A percentile compares a stretch with the other conserved stretches of the same genome.
These are phyloP conservation scores for Schizonepeta tenuifolia DNA, from an alignment of 257 asterid genomes.

Conservation along the genomic window DNA sequence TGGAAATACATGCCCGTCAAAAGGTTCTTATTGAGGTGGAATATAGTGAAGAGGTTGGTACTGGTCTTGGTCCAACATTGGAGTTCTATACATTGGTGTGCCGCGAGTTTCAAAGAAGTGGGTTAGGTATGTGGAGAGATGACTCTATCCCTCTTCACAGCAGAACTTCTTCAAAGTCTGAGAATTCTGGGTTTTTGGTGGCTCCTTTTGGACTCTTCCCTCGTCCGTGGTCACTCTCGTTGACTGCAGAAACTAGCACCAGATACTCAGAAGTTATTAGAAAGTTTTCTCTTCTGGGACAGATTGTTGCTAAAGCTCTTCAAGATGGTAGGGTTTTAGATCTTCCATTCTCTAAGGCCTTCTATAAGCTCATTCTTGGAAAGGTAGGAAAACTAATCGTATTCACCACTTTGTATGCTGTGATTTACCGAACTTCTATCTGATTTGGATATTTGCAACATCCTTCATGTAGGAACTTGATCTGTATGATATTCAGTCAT, in stretches of 20 bases:
- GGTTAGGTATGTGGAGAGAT: constrained; percentile 92
- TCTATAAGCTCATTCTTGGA: constrained; percentile 82
- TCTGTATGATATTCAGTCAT: constrained; percentile 70
- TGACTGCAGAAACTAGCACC: constrained; percentile 38
- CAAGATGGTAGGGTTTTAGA: constrained; percentile 93
- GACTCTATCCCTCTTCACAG: constrained; percentile 46
- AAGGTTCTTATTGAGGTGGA: constrained; percentile 84
- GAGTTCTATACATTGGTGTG: constrained; percentile 91
- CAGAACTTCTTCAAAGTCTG: constrained; percentile 37
- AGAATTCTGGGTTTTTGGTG: constrained; percentile 45
- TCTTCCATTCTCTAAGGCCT: constrained; percentile 85
- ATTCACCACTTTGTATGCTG: constrained; percentile 17
- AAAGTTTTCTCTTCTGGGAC: constrained; percentile 78
- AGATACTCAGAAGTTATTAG: constrained; percentile 59
- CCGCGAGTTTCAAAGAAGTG: constrained; percentile 79
- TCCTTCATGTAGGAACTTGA: constrained; percentile 68
- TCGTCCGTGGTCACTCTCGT: constrained; percentile 75
- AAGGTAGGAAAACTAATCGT: constrained; percentile 54
- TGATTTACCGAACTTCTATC: constrained; percentile 4
- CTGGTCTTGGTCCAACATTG: constrained; percentile 96
- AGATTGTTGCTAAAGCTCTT: constrained; percentile 84
- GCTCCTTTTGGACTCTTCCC: constrained; percentile 89
- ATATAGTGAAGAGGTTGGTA: constrained; percentile 92
- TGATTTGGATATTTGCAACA: constrained; percentile 9
- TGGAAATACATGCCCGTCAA: constrained; percentile 64